These are phyloP conservation scores for Quercus berberidifolia DNA, from an alignment of 306 rosid species.

Conservation along the genomic window DNA sequence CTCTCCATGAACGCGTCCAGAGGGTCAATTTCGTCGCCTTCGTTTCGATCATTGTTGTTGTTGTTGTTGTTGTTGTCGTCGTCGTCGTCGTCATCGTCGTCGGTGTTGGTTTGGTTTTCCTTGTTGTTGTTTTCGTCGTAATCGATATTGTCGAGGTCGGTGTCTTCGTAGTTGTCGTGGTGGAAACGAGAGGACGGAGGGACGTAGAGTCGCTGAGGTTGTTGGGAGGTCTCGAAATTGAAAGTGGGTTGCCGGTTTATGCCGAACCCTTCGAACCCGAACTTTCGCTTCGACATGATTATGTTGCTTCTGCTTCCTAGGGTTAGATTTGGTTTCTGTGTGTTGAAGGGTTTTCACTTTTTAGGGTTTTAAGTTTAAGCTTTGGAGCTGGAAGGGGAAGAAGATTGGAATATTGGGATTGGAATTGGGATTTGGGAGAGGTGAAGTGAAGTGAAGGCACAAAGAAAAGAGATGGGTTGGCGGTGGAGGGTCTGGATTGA, in stretches of 20 bases:
- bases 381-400: too few relatives aligned
- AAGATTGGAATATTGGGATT: too few relatives aligned
- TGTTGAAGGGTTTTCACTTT: not conserved
- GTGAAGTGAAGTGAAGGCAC: too few relatives aligned
- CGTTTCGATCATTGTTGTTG: conserved; percentile 14
- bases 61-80: conserved; percentile 29
- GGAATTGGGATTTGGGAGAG: too few relatives aligned
- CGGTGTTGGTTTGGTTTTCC: not conserved
- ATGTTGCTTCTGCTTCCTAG: too few relatives aligned
- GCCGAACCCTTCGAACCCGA: conserved; percentile 93
- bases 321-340: not conserved
- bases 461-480: too few relatives aligned
- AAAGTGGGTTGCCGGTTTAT: conserved; percentile 79
- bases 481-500: too few relatives aligned
- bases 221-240: conserved; percentile 78
- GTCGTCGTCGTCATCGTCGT: conserved; percentile 9
- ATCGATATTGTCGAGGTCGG: conserved; percentile 75
- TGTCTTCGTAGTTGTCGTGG: conserved; percentile 82
- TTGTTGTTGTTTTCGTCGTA: conserved; percentile 40
- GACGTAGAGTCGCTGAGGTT: conserved; percentile 78
- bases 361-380: too few relatives aligned
- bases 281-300: conserved; percentile 89
- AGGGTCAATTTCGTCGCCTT: conserved; percentile 69
- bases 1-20: conserved; percentile 96
- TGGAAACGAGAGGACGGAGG: conserved; percentile 83